Base-by-base conservation (phyloP, 2,329 filamentous ascomycete species). In the Fusarium udum region DNA sequence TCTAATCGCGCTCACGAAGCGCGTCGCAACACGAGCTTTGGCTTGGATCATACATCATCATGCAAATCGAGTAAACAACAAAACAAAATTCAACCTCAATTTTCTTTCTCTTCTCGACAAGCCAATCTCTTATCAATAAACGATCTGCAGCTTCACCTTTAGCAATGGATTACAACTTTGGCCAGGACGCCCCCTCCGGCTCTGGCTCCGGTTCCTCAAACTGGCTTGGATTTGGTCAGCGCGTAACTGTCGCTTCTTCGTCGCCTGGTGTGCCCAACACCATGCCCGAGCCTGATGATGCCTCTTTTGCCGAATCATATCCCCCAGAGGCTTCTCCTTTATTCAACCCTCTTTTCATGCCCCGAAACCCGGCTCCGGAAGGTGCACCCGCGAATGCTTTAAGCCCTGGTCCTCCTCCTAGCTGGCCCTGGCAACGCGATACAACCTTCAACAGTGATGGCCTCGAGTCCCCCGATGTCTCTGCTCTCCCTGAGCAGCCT, bases 281-380 rank as follows among this genome's bases (percentile, higher is more conserved):
- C 8, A 45, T 73, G 55, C 64, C 61, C 4, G 67, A 69, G 6
- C 20, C 39, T 31, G 76, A 78, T 18, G 74, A 78, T 31, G 28
- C 53, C 18, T 75, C 74, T n/a, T 78, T 78, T 36, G 74, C 76
- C n/a, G 76, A 78, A 28, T 78, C 76, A 1, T 78, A 71, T 60
- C 67, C 69, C 15, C 75, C 72, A 32, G 76, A 78, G 40, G 52
- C 65, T 3, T 78, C 76, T 5, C 76, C 76, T 26, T 43, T 78
- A 11, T 78, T 78, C 56, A 77, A 77, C 22, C 69, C 75, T 3
- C 32, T 67, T 15, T 69, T 68, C 31, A 28, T 65, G 15, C 36
- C 72, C 32, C 70, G 53, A 24, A 34, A 63, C 13, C 51, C 37
- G 42, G 51, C 64, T 18, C 34, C 61, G 39, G 75, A 73, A 42